Evolutionary conservation across 306 rosid species (phyloP).

Genomic region (Vachellia collinsii): DNA sequence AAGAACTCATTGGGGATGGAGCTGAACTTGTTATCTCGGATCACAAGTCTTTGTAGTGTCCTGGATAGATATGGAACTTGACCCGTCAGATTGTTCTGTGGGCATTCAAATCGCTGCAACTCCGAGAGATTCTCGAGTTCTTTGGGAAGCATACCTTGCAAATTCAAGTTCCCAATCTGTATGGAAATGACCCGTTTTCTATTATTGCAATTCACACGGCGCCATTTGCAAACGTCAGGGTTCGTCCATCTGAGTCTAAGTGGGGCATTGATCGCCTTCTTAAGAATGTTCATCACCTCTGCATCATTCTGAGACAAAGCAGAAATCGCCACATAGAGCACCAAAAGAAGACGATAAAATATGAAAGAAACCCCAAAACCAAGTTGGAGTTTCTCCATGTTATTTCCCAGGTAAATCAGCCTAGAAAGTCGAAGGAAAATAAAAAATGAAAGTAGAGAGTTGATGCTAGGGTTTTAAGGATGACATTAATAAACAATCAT

Average conservation of each 20-base stretch:
- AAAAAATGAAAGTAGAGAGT: not conserved
- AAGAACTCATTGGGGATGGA: slow-evolving; percentile 65
- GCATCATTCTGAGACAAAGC: slow-evolving; percentile 48
- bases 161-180: slow-evolving; percentile 59
- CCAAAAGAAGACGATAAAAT: not conserved
- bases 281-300: slow-evolving; percentile 51
- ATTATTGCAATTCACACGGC: slow-evolving; percentile 35
- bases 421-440: not conserved
- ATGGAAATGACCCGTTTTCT: slow-evolving; percentile 45
- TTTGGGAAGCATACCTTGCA: slow-evolving; percentile 61
- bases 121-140: slow-evolving; percentile 47
- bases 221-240: slow-evolving; percentile 61
- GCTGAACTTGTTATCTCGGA: slow-evolving; percentile 56
- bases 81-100: slow-evolving; percentile 56
- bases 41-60: slow-evolving; percentile 43
- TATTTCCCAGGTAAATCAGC: not conserved
- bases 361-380: slow-evolving; percentile 27
- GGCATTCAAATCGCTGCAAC: slow-evolving; percentile 57
- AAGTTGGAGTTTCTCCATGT: slow-evolving; percentile 44
- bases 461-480: slow-evolving; percentile 37
- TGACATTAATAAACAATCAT: slow-evolving; percentile 1
- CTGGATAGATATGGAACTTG: slow-evolving; percentile 57
- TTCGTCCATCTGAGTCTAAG: slow-evolving; percentile 53
- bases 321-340: slow-evolving; percentile 8
- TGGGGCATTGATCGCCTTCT: slow-evolving; percentile 40